Base-by-base conservation (phyloP, 345 rosid genomes). In the Hibiscus mutabilis region DNA sequence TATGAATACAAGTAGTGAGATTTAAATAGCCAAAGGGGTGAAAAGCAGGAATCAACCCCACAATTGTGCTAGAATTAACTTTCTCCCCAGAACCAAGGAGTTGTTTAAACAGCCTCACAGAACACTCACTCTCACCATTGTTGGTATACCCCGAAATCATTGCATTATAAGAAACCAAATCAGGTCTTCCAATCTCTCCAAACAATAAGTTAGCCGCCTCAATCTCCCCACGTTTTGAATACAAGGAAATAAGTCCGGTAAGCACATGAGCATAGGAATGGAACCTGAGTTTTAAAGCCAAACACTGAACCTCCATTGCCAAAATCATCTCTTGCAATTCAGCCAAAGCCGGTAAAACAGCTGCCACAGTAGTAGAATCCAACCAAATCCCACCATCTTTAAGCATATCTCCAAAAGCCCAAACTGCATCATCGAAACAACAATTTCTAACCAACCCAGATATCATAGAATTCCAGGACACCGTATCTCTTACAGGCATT, bases 161-260 rank as follows among this genome's bases (percentile, higher is more conserved):
- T 15, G 93, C 91, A 76, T 88, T 88, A 72, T 68, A 83, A 75
- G 89, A 83, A 63, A 88, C 79, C 75, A 86, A 83, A 80, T 88
- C 93, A 0, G 76, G 86, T 73, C 70, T 18, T 59, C 73, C 73
- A 71, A 86, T 86, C 74, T 78, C 79, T 40, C 60, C 60, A 70
- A 84, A 88, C 78, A 88, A 75, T 58, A 75, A 24, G 52, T 63
- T 61, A 24, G 85, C 85, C 3, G 70, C 64, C 68, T 76, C 79
- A 73, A 82, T 73, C 31, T 85, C 84, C 59, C 85, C 80, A 24
- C 93, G 78, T 80, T 84, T 86, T 0, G 86, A 82, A 68, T 85
- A 88, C 68, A 85, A 62, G 0, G 88, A 85, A 77, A 85, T 74
- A 72, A 88, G 76, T 5, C 86, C 87, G 0, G 93, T 88, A 47